Evolutionary conservation across 768 basidiomycete species (phyloP), one percentile per base, ranked within the genome.

Genomic region (Phlebiopsis flavidoalba): DNA sequence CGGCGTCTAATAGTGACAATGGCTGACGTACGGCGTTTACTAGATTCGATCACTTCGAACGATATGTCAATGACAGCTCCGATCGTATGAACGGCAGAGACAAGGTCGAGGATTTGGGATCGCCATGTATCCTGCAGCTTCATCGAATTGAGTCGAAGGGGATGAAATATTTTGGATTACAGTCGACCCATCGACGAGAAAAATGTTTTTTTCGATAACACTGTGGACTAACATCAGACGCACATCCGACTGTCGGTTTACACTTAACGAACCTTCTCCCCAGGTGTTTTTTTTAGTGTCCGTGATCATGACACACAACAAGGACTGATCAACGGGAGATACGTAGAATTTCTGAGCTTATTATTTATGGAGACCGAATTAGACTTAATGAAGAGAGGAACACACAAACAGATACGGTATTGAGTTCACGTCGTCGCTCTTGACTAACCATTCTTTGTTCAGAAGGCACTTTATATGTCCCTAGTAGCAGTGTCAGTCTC

Each of bases 211-310:
- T 66, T 72, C 63, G 45, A 68, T 7, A 47, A 65, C 57, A 65
- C 73, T 73, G 46, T 37, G 15, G 15, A 40, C 24, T 31, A 22
- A 22, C 37, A 49, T 43, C 5, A 21, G 19, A 3, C 35, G 46
- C 58, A 57, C 64, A 4, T 12, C 40, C 4, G 40, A 43, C 17
- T 17, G 8, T 43, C 17, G 4, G 40, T 43, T n/a, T 31, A 31
- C 26, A 31, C 26, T 31, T 31, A 31, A 43, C 40, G 8, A 43
- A 89, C 90, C 86, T 84, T 93, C 91, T 14, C 76, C 78, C 89
- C 88, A 93, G 10, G 86, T n/a, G n/a, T n/a, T 85, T 22, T 74
- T 77, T 69, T 83, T 88, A 12, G 88, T 91, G 71, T 92, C 90
- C 11, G 91, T 90, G 55, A 90, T 69, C 65, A 92, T 67, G 51